Conservation (phyloP, 805 yeast species). For the Saturnispora bothae region DNA sequence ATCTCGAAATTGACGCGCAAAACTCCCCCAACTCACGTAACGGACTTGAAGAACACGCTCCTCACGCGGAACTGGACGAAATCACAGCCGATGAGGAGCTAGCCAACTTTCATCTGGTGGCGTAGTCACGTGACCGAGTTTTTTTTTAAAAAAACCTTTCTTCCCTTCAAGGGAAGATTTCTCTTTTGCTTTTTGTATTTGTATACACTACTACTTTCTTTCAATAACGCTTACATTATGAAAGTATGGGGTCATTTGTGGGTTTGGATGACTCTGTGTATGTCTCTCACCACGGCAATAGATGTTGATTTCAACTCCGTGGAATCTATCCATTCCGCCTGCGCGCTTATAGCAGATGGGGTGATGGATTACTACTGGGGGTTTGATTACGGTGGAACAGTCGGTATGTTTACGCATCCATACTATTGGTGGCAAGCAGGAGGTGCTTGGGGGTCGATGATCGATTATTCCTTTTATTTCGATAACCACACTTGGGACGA, state of each 20-base stretch:
- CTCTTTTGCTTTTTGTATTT: not conserved
- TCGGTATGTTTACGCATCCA: conserved; percentile 82
- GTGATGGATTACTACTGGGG: conserved; percentile 64
- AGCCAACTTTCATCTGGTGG: conserved; percentile 1
- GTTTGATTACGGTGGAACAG: conserved; percentile 53
- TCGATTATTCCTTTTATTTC: conserved; percentile 68
- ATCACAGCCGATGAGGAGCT: conserved; percentile 1
- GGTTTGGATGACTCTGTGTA: no score
- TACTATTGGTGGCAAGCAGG: conserved; percentile 99
- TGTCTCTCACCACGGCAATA: conserved; percentile 9
- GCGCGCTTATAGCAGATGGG: conserved; percentile 46
- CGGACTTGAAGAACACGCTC: not conserved
- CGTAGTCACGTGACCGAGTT: not conserved
- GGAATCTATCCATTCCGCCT: conserved; percentile 40
- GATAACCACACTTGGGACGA: conserved; percentile 59
- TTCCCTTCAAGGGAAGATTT: no score
- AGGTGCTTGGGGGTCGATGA: conserved; percentile 81
- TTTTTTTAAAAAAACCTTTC: no score
- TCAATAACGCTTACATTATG: no score
- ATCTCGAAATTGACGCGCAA: not conserved
- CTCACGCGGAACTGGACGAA: not conserved
- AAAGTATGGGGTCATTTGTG: no score
- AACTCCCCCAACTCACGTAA: not conserved
- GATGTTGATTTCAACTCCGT: conserved; percentile 30
- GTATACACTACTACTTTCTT: no score